Evolutionary conservation across 1,139 yeast genomes (phyloP).

Genomic region (Meyerozyma guilliermondii): DNA sequence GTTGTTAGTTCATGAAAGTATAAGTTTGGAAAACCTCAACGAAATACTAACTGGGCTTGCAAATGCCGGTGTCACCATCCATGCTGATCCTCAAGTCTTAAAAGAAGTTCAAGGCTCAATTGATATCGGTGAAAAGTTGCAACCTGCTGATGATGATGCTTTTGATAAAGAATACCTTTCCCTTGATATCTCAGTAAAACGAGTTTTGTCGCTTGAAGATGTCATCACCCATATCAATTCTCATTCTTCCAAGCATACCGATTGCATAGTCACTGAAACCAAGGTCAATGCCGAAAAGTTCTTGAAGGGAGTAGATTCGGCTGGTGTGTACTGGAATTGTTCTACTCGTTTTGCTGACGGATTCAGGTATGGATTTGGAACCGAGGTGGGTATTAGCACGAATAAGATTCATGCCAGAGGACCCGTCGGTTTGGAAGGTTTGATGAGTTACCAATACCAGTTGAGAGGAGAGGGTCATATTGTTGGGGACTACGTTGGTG

Average conservation of each 20-base stretch:
- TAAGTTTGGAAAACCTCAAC: conserved; percentile 34
- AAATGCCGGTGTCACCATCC: conserved; percentile 68
- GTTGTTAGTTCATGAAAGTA: conserved; percentile 56
- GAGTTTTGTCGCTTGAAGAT: conserved; percentile 51
- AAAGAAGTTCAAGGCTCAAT: conserved; percentile 34
- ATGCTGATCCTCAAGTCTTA: conserved; percentile 42
- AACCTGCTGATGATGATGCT: conserved; percentile 51
- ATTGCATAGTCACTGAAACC: conserved; percentile 77
- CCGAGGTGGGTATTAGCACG: conserved; percentile 97
- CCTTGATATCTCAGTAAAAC: conserved; percentile 70
- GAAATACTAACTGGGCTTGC: conserved; percentile 44
- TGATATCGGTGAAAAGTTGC: conserved; percentile 23
- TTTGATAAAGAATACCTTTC: conserved; percentile 82
- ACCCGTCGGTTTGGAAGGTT: conserved; percentile 96
- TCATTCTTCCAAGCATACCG: conserved; percentile 97
- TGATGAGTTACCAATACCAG: conserved; percentile 93
- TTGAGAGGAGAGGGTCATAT: conserved; percentile 88
- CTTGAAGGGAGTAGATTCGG: conserved; percentile 83
- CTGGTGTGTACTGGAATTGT: conserved; percentile 98
- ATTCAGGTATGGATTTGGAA: conserved; percentile 95
- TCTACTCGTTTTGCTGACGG: conserved; percentile 98
- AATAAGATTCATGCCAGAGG: conserved; percentile 97
- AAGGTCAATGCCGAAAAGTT: conserved; percentile 68
- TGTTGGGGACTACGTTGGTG: conserved; percentile 87
- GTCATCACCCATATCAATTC: conserved; percentile 82